Evolutionary conservation across 1,284 basidiomycete genomes (phyloP).

Genomic region (Ceratobasidium sp.): DNA sequence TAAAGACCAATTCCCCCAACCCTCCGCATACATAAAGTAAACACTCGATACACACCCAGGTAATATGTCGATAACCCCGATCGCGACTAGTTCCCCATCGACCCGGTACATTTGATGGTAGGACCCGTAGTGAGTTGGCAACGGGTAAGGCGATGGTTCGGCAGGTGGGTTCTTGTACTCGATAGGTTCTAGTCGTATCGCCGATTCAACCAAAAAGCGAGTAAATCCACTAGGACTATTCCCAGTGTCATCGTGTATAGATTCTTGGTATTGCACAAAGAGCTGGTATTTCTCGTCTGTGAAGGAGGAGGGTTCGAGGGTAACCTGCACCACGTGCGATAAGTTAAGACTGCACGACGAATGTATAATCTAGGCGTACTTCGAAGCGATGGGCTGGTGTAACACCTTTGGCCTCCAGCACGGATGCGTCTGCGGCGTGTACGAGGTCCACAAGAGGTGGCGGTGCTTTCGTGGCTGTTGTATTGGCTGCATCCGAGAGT

Average conservation of each 20-base stretch:
- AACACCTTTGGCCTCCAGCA: conserved; percentile 43
- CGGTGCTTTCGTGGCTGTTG: conserved; percentile 45
- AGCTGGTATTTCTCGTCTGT: conserved; percentile 85
- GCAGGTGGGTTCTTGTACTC: conserved; percentile 64
- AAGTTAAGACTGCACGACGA: not conserved
- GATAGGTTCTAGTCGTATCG: conserved; percentile 77
- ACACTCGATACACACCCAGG: conserved; percentile 93
- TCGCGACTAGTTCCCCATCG: conserved; percentile 85
- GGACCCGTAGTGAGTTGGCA: conserved; percentile 83
- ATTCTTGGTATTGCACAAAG: conserved; percentile 80
- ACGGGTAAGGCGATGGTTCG: conserved; percentile 59
- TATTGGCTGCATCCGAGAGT: conserved; percentile 19
- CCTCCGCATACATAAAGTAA: conserved; percentile 93
- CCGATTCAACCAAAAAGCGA: conserved; percentile 84
- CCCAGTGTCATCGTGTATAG: conserved; percentile 79
- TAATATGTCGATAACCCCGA: conserved; percentile 93
- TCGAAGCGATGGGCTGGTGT: conserved; percentile 45
- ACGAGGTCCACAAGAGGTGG: conserved; percentile 61
- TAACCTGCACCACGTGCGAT: conserved; percentile 64
- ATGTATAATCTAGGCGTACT: conserved; percentile 20
- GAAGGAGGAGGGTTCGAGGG: conserved; percentile 79
- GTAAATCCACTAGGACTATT: conserved; percentile 70
- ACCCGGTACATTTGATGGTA: conserved; percentile 89
- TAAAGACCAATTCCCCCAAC: conserved; percentile 80
- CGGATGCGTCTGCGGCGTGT: conserved; percentile 62